Base-by-base conservation (phyloP, 768 basidiomycete species). In the Melanogaster broomeanus region DNA sequence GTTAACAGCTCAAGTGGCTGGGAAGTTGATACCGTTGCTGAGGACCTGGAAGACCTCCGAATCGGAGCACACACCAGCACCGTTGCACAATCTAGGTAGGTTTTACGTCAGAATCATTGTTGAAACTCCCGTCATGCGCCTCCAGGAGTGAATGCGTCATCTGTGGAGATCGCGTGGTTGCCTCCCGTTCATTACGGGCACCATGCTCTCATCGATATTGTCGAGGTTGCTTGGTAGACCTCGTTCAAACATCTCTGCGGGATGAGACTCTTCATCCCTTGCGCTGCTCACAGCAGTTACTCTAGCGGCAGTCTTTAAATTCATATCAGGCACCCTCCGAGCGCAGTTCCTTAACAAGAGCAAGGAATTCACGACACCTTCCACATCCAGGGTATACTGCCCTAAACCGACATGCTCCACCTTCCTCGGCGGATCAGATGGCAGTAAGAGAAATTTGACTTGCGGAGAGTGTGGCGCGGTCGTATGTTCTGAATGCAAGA, bases 241-340 rank as follows among this genome's bases (percentile, higher is more conserved):
- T 82, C 30, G 75, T 77, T 16, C 60, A 72, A 41, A 50, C 73
- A 0, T 74, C 76, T 19, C 70, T 72, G 11, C 68, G 64, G 3
- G 82, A 84, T 55, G 83, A 84, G 53, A 69, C 76, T 0, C 72
- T 83, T 4, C 75, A 74, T 49, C 82, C 83, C 0, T 68, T 80
- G 9, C 73, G 76, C 31, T 84, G 81, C 58, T 84, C 81, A 61
- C 61, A 71, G 25, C 57, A 69, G 30, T 82, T 35, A 65, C 73
- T 2, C 45, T 65, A 21, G 44, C 38, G 13, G 48, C 41, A 0
- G 39, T 77, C 15, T 50, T 54, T 9, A 61, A 48, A 6, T 70
- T 74, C 42, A 64, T 80, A 11, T 55, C 69, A 0, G 0, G 41
- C 3, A 41, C 53, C 37, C 57, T 75, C 38, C 62, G 48, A 24